Base-by-base conservation (phyloP, 441 rosid genomes). In the Codiaeum variegatum region DNA sequence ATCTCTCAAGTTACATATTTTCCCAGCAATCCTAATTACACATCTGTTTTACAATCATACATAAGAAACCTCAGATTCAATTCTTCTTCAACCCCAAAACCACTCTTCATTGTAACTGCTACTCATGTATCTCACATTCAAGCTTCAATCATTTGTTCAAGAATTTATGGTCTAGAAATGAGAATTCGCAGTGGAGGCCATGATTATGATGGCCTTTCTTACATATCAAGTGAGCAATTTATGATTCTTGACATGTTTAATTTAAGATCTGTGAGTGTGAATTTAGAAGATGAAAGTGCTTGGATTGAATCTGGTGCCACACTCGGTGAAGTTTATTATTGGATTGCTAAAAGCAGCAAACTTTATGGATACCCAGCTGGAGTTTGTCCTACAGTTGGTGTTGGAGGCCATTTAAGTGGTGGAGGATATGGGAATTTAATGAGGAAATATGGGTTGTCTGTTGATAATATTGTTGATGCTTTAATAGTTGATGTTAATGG, bases 131-230 rank as follows among this genome's bases (percentile, higher is more conserved):
- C 83, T 66, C 87, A 91, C 54, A 84, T 91, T 73, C 85, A 79
- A 60, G 85, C 91, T 3, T 83, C 92, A 4, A 82, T 89, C 1
- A 51, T 68, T 12, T 89, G 92, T 75, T 73, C 85, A 38, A 84
- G 72, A 56, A 32, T 66, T 4, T 54, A 79, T 7, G 83, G 83
- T 4, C 76, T 74, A 10, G 71, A 61, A 32, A 68, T 91, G 29
- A 81, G 88, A 68, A 83, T 88, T 73, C 81, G 91, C 0, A 88
- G 97, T 52, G 92, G 91, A 0, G 94, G 90, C 23, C 97, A 88
- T 36, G 92, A 89, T 46, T 86, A 77, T 66, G 91, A 85, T n/a
- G 94, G 91, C 8, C 73, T 89, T 58, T 89, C 91, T 1, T 89
- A 86, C 66, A 73, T 76, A 51, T 81, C 87, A 49, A 40, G 42